Evolutionary conservation across 1,284 basidiomycete genomes (phyloP).

Genomic region (Ganoderma meredithae): DNA sequence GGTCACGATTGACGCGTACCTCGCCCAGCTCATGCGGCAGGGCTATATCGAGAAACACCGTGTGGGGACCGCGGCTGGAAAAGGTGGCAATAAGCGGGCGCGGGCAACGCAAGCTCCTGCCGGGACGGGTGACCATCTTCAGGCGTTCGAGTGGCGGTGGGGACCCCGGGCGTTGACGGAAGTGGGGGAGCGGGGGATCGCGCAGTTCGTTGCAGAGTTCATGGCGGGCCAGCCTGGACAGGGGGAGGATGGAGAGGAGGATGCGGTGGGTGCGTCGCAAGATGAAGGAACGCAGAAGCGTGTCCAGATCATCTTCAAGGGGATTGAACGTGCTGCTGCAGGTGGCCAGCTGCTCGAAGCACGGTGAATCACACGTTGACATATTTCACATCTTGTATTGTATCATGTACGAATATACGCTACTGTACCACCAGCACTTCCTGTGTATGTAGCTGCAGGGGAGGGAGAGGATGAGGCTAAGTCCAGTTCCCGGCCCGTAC

Average conservation of each 20-base stretch:
- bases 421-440: too few species aligned
- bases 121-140: conserved; percentile 52
- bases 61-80: conserved; percentile 48
- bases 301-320: conserved; percentile 57
- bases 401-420: too few species aligned
- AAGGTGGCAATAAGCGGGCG: conserved; percentile 55
- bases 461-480: too few species aligned
- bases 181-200: conserved; percentile 65
- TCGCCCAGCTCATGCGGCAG: conserved; percentile 64
- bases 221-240: conserved; percentile 62
- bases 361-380: background rate
- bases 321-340: conserved; percentile 69
- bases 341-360: conserved; percentile 54
- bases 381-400: too few species aligned
- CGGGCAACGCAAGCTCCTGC: conserved; percentile 53
- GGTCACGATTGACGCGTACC: conserved; percentile 62
- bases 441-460: too few species aligned
- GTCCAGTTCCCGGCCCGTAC: too few species aligned
- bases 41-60: conserved; percentile 70
- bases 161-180: conserved; percentile 76
- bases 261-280: conserved; percentile 51
- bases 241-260: conserved; percentile 44
- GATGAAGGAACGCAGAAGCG: conserved; percentile 40
- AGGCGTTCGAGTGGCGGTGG: conserved; percentile 80
- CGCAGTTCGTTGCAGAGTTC: conserved; percentile 73